These are phyloP conservation scores for Yamadazyma siamensis DNA, from an alignment of 1,139 yeast species.

Conservation along the genomic window DNA sequence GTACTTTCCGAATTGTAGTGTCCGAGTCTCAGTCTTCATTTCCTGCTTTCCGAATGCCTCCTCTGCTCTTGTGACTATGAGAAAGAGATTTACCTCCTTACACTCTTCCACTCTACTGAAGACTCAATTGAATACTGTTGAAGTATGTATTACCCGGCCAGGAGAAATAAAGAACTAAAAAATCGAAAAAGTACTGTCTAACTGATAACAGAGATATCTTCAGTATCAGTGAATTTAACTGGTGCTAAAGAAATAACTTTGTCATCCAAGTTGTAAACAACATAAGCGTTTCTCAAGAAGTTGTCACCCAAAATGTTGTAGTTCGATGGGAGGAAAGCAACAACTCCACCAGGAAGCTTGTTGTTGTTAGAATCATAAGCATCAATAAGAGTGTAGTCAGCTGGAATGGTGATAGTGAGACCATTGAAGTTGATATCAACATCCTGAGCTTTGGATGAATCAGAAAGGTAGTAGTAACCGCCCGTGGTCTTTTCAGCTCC, in stretches of 20 bases:
- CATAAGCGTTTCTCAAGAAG: slow-evolving; percentile 70
- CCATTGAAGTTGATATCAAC: slow-evolving; percentile 31
- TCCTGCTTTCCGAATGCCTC: too few relatives aligned
- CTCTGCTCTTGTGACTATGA: too few relatives aligned
- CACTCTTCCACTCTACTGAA: too few relatives aligned
- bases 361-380: slow-evolving; percentile 8
- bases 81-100: too few relatives aligned
- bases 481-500: slow-evolving; percentile 5
- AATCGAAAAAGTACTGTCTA: too few relatives aligned
- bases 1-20: too few relatives aligned
- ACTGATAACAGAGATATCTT: slow-evolving; percentile 33
- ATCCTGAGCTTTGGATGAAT: slow-evolving; percentile 6
- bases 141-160: too few relatives aligned
- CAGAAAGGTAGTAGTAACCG: slow-evolving; percentile 7
- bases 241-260: slow-evolving; percentile 64
- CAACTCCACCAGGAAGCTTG: slow-evolving; percentile 5
- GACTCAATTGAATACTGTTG: too few relatives aligned
- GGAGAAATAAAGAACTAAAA: too few relatives aligned
- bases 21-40: too few relatives aligned
- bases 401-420: slow-evolving; percentile 26
- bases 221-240: slow-evolving; percentile 39
- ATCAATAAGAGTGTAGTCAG: slow-evolving; percentile 3
- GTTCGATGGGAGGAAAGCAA: slow-evolving; percentile 4
- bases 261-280: slow-evolving; percentile 72
- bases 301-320: too few relatives aligned